Evolutionary conservation across 2,329 filamentous ascomycete species (phyloP).

Genomic region (Akanthomyces lecanii): DNA sequence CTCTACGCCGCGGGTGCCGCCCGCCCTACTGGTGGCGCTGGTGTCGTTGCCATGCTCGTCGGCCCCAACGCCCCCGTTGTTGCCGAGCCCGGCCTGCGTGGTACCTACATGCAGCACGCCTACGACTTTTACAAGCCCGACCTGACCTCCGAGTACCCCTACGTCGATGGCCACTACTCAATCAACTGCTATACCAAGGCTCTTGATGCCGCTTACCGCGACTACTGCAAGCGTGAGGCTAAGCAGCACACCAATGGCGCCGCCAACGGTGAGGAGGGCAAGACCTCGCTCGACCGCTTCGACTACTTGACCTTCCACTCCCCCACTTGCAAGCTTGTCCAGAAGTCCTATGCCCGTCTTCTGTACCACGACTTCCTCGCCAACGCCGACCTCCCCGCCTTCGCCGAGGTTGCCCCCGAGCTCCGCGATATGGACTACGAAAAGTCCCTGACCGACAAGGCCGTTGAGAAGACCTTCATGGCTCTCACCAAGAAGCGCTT

Average conservation of each 20-base stretch:
- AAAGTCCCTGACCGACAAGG: slow-evolving; percentile 75
- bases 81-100: slow-evolving; percentile 73
- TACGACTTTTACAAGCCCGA: slow-evolving; percentile 93
- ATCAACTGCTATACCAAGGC: slow-evolving; percentile 77
- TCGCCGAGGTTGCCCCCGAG: slow-evolving; percentile 71
- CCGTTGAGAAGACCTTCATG: slow-evolving; percentile 85
- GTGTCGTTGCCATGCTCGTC: slow-evolving; percentile 73
- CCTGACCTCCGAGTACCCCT: slow-evolving; percentile 80
- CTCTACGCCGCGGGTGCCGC: slow-evolving; percentile 81
- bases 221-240: slow-evolving; percentile 71
- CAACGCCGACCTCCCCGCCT: slow-evolving; percentile 62
- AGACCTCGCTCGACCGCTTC: slow-evolving; percentile 72
- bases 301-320: slow-evolving; percentile 81
- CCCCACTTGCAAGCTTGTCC: slow-evolving; percentile 81
- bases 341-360: slow-evolving; percentile 79
- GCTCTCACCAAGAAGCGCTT: slow-evolving; percentile 78
- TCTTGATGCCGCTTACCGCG: slow-evolving; percentile 75
- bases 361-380: slow-evolving; percentile 81
- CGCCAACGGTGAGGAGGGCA: slow-evolving; percentile 43
- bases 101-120: slow-evolving; percentile 75
- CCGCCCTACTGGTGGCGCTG: slow-evolving; percentile 75
- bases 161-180: slow-evolving; percentile 81
- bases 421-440: slow-evolving; percentile 74
- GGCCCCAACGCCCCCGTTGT: slow-evolving; percentile 74
- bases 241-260: slow-evolving; percentile 37